A percentile compares a stretch with the other conserved stretches of the same genome.
These are phyloP conservation scores for Rhizoclosmatium globosum DNA, from an alignment of 192 early-diverging fungal genomes.

Conservation along the genomic window DNA sequence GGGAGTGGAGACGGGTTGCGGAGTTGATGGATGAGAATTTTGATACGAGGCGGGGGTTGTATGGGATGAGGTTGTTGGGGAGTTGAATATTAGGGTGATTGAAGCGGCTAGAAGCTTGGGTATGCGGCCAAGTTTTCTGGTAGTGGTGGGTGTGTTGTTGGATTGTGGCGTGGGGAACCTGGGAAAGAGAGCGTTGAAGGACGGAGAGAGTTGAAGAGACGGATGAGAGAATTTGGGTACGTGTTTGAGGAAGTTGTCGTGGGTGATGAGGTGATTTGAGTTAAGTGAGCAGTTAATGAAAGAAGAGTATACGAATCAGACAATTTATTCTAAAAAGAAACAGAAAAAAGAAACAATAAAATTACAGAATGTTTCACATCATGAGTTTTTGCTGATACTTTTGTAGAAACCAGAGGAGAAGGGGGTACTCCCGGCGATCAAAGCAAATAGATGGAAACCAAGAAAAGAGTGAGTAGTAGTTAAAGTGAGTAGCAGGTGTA, in stretches of 20 bases:
- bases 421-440: too few species aligned
- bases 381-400: too few species aligned
- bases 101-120: slow-evolving; percentile 49
- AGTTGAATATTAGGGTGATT: slow-evolving; percentile 60
- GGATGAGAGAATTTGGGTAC: slow-evolving; percentile 20
- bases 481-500: too few species aligned
- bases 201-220: slow-evolving; percentile 27
- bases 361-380: too few species aligned
- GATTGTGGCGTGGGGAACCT: slow-evolving; percentile 49
- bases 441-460: too few species aligned
- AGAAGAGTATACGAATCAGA: too few species aligned
- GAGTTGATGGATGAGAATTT: slow-evolving; percentile 68
- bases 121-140: slow-evolving; percentile 68
- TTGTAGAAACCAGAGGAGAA: too few species aligned
- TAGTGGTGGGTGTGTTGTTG: slow-evolving; percentile 67
- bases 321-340: too few species aligned
- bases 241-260: slow-evolving; percentile 31
- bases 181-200: slow-evolving; percentile 13
- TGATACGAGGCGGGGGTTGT: slow-evolving; percentile 53
- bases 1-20: slow-evolving; percentile 49
- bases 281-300: neutral
- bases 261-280: neutral
- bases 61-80: slow-evolving; percentile 60
- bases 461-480: too few species aligned
- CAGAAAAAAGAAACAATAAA: too few species aligned